Evolutionary conservation across 1,284 basidiomycete genomes (phyloP).

Genomic region (Trichosporon sp.): DNA sequence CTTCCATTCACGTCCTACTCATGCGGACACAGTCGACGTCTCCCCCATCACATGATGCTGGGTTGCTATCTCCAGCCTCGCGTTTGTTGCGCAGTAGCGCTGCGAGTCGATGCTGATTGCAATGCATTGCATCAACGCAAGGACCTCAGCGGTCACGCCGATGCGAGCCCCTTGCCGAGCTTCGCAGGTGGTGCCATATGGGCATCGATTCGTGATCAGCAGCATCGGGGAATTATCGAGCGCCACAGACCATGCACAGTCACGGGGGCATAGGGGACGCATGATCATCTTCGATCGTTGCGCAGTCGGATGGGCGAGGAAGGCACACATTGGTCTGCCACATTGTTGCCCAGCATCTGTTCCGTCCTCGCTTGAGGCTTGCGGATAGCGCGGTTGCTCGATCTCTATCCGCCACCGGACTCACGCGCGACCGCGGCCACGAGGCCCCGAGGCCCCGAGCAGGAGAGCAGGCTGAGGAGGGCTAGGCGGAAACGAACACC

Average conservation of each 20-base stretch:
- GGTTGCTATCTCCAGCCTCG: background rate
- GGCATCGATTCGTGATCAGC: background rate
- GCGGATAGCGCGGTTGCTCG: too few species aligned
- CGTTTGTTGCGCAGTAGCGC: background rate
- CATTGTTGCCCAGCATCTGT: too few species aligned
- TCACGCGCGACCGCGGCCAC: too few species aligned
- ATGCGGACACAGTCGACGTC: background rate
- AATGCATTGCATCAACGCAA: background rate
- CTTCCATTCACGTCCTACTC: background rate
- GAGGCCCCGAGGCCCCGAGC: too few species aligned
- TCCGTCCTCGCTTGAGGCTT: background rate
- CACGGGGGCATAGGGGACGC: background rate
- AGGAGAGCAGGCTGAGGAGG: too few species aligned
- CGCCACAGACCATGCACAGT: background rate
- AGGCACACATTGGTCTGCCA: background rate
- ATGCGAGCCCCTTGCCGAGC: background rate
- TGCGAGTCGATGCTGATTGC: background rate
- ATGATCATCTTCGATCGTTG: slow-evolving; percentile 1
- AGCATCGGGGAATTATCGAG: slow-evolving; percentile 1
- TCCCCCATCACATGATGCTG: background rate
- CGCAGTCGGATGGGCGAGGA: background rate
- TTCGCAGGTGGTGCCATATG: background rate
- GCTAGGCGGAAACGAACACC: too few species aligned
- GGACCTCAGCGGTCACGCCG: slow-evolving; percentile 1
- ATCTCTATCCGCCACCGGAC: too few species aligned